Evolutionary conservation across 768 basidiomycete species (phyloP), one percentile per base, ranked within the genome.

Genomic region (Sarcodon aspratus): DNA sequence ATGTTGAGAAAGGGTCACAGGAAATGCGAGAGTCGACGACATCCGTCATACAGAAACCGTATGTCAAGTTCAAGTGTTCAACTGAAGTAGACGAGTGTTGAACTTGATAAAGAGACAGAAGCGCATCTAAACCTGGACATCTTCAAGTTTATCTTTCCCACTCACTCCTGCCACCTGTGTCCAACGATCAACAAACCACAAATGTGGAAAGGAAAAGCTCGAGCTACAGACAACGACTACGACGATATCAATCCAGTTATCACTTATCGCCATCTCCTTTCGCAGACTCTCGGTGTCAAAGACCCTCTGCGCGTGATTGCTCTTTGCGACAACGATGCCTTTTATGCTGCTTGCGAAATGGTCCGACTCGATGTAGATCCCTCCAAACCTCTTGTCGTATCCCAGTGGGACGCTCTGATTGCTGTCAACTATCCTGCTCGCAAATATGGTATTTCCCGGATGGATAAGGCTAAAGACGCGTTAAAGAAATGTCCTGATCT

Each of bases 351-450:
- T 7, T 94, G 88, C 67, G 94, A 96, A 64, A 85, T 84, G 66
- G 75, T 88, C 47, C 73, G 92, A 31, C 75, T 95, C 0, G 78
- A 76, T 0, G 68, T 88, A 42, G 70, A 75, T 46, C 72, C 74
- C 37, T 71, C 73, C 59, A 54, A 63, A 1, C 90, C 91, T 0
- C 70, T 94, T 9, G 87, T 90, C 6, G 90, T 92, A 6, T 73
- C 83, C 40, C 92, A 95, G 54, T 94, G 93, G 93, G 78, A 86
- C 42, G 71, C 79, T 12, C 61, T 94, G 47, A 98, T 99, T 50
- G 96, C 96, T 0, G 85, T 98, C 53, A 97, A 94, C 65, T 98
- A 99, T 60, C 83, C 93, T 5, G 95, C 96, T 0, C 77, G 96
- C 53, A 80, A 80, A 58, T 97, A 76, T 60, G 95, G 94, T 5